Conservation (phyloP, 257 asterid genomes). For the Rhazya stricta region DNA sequence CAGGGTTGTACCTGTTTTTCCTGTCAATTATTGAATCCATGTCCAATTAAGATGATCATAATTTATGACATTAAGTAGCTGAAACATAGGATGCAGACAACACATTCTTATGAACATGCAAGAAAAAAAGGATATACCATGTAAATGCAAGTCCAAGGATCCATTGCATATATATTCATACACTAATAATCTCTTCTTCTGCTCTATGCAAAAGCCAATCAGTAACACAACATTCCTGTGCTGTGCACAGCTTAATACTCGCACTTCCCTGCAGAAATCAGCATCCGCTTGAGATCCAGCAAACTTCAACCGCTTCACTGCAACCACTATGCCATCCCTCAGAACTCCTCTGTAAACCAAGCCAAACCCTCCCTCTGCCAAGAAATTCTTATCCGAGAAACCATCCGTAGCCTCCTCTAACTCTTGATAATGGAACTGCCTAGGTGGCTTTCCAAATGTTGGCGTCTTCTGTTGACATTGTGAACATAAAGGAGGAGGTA, state of each 20-base stretch:
- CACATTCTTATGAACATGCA: conserved; percentile 1
- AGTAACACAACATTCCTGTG: conserved; percentile 82
- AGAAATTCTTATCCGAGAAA: conserved; percentile 51
- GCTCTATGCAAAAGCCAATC: conserved; percentile 73
- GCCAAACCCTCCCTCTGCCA: conserved; percentile 75
- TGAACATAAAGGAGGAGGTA: conserved; percentile 78
- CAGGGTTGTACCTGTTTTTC: conserved; percentile 36
- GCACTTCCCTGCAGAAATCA: conserved; percentile 82
- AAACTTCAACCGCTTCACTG: conserved; percentile 68
- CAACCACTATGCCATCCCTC: conserved; percentile 58
- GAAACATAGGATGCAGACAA: not conserved
- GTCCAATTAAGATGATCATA: not conserved
- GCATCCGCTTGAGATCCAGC: conserved; percentile 62
- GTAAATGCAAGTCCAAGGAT: conserved; percentile 77
- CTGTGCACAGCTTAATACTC: conserved; percentile 86
- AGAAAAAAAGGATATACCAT: conserved; percentile 44
- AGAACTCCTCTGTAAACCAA: conserved; percentile 71
- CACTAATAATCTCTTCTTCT: conserved; percentile 61
- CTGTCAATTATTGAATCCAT: conserved; percentile 31
- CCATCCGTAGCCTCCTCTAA: conserved; percentile 67
- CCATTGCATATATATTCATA: conserved; percentile 83
- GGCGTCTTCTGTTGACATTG: conserved; percentile 74
- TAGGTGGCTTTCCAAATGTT: conserved; percentile 79
- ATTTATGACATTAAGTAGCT: not conserved
- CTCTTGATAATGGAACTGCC: conserved; percentile 60